Conservation (phyloP, 164 flowering plant genomes). For the Vitis riparia region DNA sequence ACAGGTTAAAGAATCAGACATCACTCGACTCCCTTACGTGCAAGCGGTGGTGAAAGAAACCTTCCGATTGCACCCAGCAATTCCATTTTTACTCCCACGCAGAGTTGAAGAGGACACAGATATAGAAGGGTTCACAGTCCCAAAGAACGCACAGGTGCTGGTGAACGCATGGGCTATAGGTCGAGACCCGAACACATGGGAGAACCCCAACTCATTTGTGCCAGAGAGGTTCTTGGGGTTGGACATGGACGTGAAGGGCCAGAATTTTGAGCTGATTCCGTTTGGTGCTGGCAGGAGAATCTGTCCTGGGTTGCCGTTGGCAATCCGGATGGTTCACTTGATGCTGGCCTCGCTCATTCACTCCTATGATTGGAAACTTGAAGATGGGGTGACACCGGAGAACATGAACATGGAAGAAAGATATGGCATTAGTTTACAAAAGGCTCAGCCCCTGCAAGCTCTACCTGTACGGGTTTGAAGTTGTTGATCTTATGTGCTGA, state of each 20-base stretch:
- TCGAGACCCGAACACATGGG: conserved; percentile 29
- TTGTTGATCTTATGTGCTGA: too few relatives aligned
- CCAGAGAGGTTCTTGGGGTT: conserved; percentile 37
- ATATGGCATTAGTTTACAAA: too few relatives aligned
- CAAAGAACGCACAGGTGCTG: conserved; percentile 24
- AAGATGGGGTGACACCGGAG: conserved; percentile 9
- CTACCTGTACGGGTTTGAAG: too few relatives aligned
- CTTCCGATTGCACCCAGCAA: conserved; percentile 27
- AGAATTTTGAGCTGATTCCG: conserved; percentile 22
- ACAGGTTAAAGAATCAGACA: conserved; percentile 22
- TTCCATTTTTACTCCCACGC: conserved; percentile 25
- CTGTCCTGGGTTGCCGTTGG: conserved; percentile 23
- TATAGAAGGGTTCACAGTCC: conserved; percentile 24
- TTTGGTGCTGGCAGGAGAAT: conserved; percentile 27
- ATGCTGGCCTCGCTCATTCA: conserved; percentile 19
- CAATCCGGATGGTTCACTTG: conserved; percentile 18
- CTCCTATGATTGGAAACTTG: conserved; percentile 24
- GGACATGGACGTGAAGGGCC: conserved; percentile 22
- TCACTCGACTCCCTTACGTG: conserved; percentile 27
- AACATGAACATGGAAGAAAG: conserved; percentile 21
- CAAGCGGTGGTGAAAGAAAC: conserved; percentile 35
- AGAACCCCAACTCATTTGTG: conserved; percentile 11
- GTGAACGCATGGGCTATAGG: conserved; percentile 33
- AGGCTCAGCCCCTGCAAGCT: too few relatives aligned
- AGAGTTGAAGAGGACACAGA: conserved; percentile 6